Evolutionary conservation across 176 grass and related monocot genomes (phyloP).

Genomic region (Phragmites australis): DNA sequence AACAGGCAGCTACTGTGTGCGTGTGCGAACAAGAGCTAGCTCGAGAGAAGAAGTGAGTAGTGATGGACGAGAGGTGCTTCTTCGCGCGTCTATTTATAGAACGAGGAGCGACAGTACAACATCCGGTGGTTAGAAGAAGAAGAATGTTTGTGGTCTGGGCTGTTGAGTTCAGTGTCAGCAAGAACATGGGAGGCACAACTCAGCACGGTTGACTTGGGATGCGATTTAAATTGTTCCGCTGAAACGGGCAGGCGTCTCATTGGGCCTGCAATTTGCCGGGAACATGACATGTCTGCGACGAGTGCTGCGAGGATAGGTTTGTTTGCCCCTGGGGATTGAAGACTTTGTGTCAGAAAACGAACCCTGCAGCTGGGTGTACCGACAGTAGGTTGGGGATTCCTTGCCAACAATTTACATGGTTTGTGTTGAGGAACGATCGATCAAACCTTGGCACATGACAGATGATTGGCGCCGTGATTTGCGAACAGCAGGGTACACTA

Average conservation of each 20-base stretch:
- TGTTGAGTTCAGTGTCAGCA: neutral
- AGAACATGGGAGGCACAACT: neutral
- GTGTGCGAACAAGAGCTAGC: neutral
- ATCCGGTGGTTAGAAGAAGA: neutral
- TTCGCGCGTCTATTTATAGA: neutral
- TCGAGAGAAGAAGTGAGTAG: neutral
- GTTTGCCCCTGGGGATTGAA: neutral
- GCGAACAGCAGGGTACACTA: neutral
- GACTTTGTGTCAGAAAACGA: neutral
- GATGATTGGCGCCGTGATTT: conserved; percentile 15
- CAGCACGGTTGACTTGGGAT: neutral
- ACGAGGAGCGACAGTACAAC: no score
- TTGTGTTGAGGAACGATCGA: neutral
- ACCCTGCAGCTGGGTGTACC: no score
- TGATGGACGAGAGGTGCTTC: neutral
- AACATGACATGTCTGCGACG: neutral
- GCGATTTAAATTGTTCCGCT: neutral
- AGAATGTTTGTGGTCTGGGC: neutral
- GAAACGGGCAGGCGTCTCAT: neutral
- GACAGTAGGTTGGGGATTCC: neutral
- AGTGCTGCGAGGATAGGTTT: neutral
- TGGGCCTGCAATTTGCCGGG: neutral
- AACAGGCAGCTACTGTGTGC: no score
- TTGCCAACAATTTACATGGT: no score
- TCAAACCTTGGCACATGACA: no score